phyloP scores from a whole-genome alignment of 1,284 basidiomycete genomes.

The Inonotus hispidus region DNA sequence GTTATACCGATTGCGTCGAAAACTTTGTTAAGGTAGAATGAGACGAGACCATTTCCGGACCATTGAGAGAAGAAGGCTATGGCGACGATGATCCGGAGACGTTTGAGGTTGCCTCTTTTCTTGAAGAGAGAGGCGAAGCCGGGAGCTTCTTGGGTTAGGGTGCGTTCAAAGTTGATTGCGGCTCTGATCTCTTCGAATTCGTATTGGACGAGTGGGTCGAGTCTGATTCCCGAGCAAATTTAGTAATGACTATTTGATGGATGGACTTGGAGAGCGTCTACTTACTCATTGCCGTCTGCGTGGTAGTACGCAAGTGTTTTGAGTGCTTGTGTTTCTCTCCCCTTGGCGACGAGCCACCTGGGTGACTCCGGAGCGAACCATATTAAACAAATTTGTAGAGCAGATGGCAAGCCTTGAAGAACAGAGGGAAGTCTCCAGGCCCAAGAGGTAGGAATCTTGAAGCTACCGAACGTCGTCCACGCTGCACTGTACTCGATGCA shows the following conservation, averaged over 20 bases:
- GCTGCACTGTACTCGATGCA: conserved; percentile 43
- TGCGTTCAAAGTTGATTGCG: conserved; percentile 60
- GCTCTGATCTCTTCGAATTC: conserved; percentile 76
- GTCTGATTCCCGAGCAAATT: conserved; percentile 27
- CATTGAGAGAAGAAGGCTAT: conserved; percentile 68
- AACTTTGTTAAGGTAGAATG: conserved; percentile 71
- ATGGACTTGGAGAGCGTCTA: not conserved
- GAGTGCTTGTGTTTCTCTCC: conserved; percentile 55
- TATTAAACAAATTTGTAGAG: conserved; percentile 55
- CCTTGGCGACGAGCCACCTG: conserved; percentile 65
- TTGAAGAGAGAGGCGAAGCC: conserved; percentile 57
- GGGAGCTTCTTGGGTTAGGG: conserved; percentile 43
- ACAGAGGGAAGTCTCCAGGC: conserved; percentile 71
- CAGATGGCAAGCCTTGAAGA: conserved; percentile 58
- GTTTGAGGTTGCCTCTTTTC: conserved; percentile 60
- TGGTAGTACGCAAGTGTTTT: conserved; percentile 67
- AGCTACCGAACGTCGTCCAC: conserved; percentile 72
- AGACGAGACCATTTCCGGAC: conserved; percentile 42
- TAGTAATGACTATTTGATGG: not conserved
- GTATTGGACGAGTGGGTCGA: conserved; percentile 65
- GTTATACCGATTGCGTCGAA: conserved; percentile 69
- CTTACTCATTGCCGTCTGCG: conserved; percentile 56
- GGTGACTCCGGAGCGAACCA: conserved; percentile 67
- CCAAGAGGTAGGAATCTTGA: conserved; percentile 60
- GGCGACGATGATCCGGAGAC: conserved; percentile 63